Percentiles rank a stretch among this genome's conserved stretches.
Conservation (phyloP, 2,329 filamentous ascomycete genomes). For the Diplodia seriata region DNA sequence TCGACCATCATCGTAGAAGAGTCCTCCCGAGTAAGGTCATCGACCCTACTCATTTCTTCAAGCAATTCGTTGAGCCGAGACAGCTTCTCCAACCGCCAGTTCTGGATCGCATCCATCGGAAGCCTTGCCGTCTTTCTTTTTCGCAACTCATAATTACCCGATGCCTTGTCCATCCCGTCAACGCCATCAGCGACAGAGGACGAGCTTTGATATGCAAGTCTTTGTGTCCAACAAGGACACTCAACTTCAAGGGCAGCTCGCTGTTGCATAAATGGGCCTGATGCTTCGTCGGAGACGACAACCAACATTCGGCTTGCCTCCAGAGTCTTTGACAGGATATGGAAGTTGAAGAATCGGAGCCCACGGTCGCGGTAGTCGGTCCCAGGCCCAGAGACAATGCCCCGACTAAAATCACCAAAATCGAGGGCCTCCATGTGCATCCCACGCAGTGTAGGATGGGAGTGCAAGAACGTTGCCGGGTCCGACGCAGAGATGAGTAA, state of each 20-base stretch:
- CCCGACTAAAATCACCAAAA: slow-evolving; percentile 33
- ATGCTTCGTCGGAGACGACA: slow-evolving; percentile 34
- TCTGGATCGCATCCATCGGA: background rate
- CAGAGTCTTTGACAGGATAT: slow-evolving; percentile 38
- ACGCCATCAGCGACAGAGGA: slow-evolving; percentile 42
- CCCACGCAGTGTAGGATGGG: background rate
- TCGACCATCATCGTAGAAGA: background rate
- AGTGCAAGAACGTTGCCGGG: slow-evolving; percentile 33
- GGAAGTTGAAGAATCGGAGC: slow-evolving; percentile 42
- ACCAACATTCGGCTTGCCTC: slow-evolving; percentile 39
- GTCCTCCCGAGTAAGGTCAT: background rate
- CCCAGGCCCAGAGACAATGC: slow-evolving; percentile 31
- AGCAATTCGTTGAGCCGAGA: background rate
- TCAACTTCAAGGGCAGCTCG: slow-evolving; percentile 31
- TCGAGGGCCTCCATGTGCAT: slow-evolving; percentile 35
- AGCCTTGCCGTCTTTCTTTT: slow-evolving; percentile 3
- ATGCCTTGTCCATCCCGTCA: slow-evolving; percentile 3
- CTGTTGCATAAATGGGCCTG: background rate
- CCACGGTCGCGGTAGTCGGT: slow-evolving; percentile 35
- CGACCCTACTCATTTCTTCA: background rate
- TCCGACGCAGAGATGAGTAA: slow-evolving; percentile 38
- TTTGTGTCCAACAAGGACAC: slow-evolving; percentile 36
- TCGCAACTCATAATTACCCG: background rate
- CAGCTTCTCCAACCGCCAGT: background rate
- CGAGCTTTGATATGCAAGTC: slow-evolving; percentile 22